phyloP scores from a whole-genome alignment of 164 flowering plant species.

The Vitis cinerea region DNA sequence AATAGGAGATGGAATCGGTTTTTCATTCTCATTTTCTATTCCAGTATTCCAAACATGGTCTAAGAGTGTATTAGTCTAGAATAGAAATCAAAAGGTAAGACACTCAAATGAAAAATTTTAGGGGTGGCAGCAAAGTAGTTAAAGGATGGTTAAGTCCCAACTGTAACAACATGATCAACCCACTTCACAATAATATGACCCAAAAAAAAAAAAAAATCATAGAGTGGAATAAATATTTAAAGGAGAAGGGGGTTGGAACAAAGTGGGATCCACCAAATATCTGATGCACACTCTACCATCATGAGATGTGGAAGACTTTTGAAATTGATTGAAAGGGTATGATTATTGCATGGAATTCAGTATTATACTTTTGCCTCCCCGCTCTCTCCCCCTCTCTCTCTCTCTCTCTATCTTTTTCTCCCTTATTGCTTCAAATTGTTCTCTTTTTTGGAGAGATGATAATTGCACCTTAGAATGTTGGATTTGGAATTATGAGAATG shows the following conservation, averaged over 20 bases:
- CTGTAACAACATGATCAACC: no score
- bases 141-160: no score
- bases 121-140: no score
- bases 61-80: no score
- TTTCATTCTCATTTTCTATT: no score
- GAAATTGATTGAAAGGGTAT: constrained; percentile 31
- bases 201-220: no score
- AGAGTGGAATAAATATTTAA: neutral
- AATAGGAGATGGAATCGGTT: no score
- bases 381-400: neutral
- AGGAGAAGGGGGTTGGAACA: neutral
- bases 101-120: no score
- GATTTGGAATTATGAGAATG: constrained; percentile 28
- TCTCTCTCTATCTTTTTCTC: constrained; percentile 3
- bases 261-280: constrained; percentile 32
- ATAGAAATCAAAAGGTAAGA: no score
- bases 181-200: no score
- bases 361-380: constrained; percentile 6
- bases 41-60: no score
- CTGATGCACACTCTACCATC: constrained; percentile 32
- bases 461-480: constrained; percentile 25
- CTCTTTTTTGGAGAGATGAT: constrained; percentile 16
- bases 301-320: constrained; percentile 32
- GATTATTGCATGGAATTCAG: constrained; percentile 49
- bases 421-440: constrained; percentile 24